Conservation (phyloP, 176 grass and related monocot species). For the Saccharum spontaneum region DNA sequence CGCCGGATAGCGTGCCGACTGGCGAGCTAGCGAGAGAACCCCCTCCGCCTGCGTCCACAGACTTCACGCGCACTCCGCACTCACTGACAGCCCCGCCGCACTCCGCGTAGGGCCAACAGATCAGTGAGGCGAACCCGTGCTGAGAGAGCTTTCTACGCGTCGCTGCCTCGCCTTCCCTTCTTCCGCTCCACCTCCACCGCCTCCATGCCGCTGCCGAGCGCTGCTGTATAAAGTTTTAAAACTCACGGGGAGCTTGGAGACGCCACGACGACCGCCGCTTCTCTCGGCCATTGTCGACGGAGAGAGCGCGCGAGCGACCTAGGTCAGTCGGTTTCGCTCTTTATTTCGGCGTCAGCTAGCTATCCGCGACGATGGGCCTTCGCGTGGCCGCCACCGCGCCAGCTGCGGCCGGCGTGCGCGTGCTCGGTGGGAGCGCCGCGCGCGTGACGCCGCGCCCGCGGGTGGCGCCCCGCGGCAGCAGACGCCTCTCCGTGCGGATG, state of each 20-base stretch:
- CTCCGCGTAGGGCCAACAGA: accelerated
- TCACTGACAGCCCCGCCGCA: neutral
- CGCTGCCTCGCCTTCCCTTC: neutral
- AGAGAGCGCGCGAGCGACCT: neutral
- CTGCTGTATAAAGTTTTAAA: conserved; percentile 15
- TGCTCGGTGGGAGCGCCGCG: conserved; percentile 21
- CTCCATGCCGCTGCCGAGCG: neutral
- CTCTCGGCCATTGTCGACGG: neutral
- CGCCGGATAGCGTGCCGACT: conserved; percentile 46
- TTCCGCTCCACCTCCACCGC: neutral
- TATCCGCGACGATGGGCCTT: conserved; percentile 44
- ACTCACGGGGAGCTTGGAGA: conserved; percentile 19
- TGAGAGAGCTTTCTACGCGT: neutral
- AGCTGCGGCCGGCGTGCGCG: conserved; percentile 23
- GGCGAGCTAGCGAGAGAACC: neutral
- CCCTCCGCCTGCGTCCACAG: neutral
- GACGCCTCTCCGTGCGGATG: conserved; percentile 42
- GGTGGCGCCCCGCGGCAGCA: neutral
- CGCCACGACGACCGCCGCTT: conserved; percentile 5
- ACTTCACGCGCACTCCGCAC: accelerated
- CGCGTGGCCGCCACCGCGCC: conserved; percentile 38
- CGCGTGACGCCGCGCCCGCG: conserved; percentile 8
- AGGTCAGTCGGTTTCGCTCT: neutral
- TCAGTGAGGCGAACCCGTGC: neutral
- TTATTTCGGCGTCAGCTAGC: neutral